Evolutionary conservation across 1,139 yeast species (phyloP), one percentile per base, ranked within the genome.

Genomic region (Hansenula sp.): DNA sequence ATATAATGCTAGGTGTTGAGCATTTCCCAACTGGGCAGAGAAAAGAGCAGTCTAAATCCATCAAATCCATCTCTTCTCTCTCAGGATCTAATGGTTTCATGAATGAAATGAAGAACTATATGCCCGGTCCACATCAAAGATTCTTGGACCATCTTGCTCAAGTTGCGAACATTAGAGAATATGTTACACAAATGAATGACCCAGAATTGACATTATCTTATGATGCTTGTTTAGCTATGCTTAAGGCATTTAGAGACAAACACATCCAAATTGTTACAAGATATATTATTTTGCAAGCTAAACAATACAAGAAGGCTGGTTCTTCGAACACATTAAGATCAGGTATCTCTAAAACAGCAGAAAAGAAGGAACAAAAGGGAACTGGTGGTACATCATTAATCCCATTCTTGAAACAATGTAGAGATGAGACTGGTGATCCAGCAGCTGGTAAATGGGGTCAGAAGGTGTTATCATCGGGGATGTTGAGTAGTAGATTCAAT

Each of bases 331-430:
- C 69, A 30, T 61, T 79, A 48, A 71, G 87, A 58, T 75, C 85
- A 2, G 89, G 89, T 0, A 68, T 83, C 25, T 52, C 70, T 41
- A 54, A 61, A 49, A 53, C 64, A 41, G 56, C 63, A 33, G 62
- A 60, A 28, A 53, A 70, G 52, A 71, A 72, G 42, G 81, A 77
- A 51, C 81, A 79, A 52, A 77, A 81, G 53, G 98, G 98, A 10
- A 91, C 98, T 1, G 98, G 98, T 15, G 97, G 98, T 36, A 91
- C 97, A 0, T 83, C 96, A 0, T 72, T 91, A 55, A 77, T 91
- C 49, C 96, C 96, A 28, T 91, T 91, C 67, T 75, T 91, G 60
- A 90, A 90, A 63, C 97, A 91, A 64, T 91, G 96, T 53, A 79
- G 98, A 62, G 97, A 91, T 66, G 98, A 91, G 63, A 91, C 96